These are phyloP conservation scores for Cutaneotrichosporon cavernicola DNA, from an alignment of 1,284 basidiomycete species.

Conservation along the genomic window DNA sequence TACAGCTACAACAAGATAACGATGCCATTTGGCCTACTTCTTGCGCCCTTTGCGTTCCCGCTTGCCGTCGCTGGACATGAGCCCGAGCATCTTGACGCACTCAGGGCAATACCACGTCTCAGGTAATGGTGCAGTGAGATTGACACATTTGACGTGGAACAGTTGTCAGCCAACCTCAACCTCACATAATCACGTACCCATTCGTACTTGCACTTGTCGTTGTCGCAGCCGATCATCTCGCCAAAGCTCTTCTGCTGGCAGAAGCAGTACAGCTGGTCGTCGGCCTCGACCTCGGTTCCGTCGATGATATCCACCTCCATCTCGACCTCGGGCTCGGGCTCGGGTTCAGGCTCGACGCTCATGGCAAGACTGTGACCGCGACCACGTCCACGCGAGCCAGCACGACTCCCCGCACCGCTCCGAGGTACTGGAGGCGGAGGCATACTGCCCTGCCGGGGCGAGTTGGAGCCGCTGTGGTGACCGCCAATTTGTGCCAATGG, in stretches of 20 bases:
- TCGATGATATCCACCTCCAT: conserved; percentile 31
- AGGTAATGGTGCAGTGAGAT: conserved; percentile 65
- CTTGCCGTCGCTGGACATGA: conserved; percentile 36
- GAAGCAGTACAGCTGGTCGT: conserved; percentile 73
- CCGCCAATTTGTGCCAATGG: conserved; percentile 11
- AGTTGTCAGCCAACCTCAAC: conserved; percentile 43
- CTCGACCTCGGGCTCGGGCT: conserved; percentile 9
- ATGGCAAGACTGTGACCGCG: conserved; percentile 1
- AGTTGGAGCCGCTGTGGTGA: background rate
- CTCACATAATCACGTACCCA: conserved; percentile 64
- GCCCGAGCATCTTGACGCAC: conserved; percentile 41
- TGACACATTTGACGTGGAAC: conserved; percentile 84
- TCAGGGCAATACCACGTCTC: conserved; percentile 80
- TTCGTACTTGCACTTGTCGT: conserved; percentile 75
- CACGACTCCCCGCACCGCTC: background rate
- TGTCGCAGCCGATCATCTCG: conserved; percentile 95
- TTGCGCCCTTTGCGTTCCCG: conserved; percentile 40
- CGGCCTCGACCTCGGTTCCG: conserved; percentile 38
- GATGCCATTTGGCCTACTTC: conserved; percentile 17
- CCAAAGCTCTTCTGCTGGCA: conserved; percentile 84
- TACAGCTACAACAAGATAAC: conserved; percentile 1
- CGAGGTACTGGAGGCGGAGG: conserved; percentile 19
- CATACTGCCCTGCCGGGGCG: conserved; percentile 11
- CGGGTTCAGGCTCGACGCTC: conserved; percentile 5
- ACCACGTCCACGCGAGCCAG: background rate